Base-by-base conservation (phyloP, 352 stramenopile genomes). In the Globisporangium carolinianum region DNA sequence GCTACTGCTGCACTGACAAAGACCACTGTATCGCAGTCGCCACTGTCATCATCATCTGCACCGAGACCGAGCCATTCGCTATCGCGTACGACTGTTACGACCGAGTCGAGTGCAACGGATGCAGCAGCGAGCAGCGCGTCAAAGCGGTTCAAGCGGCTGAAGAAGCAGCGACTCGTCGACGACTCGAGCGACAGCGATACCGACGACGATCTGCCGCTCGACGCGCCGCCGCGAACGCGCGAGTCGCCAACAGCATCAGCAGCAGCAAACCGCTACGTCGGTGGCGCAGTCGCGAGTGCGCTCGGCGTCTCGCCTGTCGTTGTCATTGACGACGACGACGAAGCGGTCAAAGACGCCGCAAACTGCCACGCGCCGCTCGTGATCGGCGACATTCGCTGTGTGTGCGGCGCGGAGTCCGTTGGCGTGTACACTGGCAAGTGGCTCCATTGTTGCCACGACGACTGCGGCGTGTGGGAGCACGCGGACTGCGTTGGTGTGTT, bases 401-500 rank as follows among this genome's bases (percentile, higher is more conserved):
- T 68, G 1, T 92, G 83, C 36, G 78, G 78, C 7, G 67, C 68
- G 38, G 72, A 63, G 10, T 70, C 63, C 17, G 70, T 86, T 11
- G 72, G 66, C 2, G 53, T 60, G 7, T 92, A 92, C 53, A 65
- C 67, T 5, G 83, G 83, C 0, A 71, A 75, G 37, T 92, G 83
- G 83, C 24, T 90, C 4, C 76, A 87, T 62, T 92, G 83, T 60
- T 79, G 68, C 55, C 77, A 78, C 18, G 67, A 81, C 42, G 72
- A 83, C 35, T 92, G 83, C 36, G 67, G 66, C 38, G 55, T 72
- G 43, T 90, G 79, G 79, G 76, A 90, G 60, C 83, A 92, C 53
- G 78, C 78, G 6, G 79, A 88, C 12, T 92, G 83, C 56, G 75
- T 89, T 32, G 81, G 81, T 9, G 54, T 81, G 48, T 57, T 88